phyloP scores from a whole-genome alignment of 2,329 filamentous ascomycete species.

The Claviceps pazoutovae region DNA sequence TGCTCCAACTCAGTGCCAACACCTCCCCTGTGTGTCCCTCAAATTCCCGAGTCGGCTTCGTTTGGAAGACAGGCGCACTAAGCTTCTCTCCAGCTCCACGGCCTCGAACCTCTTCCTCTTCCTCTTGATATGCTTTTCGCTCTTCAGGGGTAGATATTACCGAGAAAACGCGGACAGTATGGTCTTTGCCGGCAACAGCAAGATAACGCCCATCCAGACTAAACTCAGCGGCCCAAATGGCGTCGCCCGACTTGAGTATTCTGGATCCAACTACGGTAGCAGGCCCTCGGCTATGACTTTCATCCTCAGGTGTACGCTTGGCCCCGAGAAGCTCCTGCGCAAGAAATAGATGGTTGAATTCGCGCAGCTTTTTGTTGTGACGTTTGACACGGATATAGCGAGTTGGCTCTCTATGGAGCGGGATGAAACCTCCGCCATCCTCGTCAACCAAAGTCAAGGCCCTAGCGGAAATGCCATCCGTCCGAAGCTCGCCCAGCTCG shows the following conservation, averaged over 20 bases:
- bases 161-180: slow-evolving; percentile 73
- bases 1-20: slow-evolving; percentile 92
- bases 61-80: slow-evolving; percentile 80
- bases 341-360: slow-evolving; percentile 80
- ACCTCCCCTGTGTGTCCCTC: slow-evolving; percentile 74
- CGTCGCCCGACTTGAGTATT: slow-evolving; percentile 38
- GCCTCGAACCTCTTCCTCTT: slow-evolving; percentile 24
- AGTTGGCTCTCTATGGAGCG: slow-evolving; percentile 75
- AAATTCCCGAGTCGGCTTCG: slow-evolving; percentile 66
- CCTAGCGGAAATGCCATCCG: slow-evolving; percentile 69
- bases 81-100: slow-evolving; percentile 41
- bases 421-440: slow-evolving; percentile 58
- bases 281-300: slow-evolving; percentile 16
- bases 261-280: slow-evolving; percentile 26
- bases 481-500: slow-evolving; percentile 52
- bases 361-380: slow-evolving; percentile 65
- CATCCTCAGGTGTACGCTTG: slow-evolving; percentile 21
- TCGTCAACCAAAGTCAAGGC: slow-evolving; percentile 67
- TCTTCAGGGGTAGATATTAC: slow-evolving; percentile 76
- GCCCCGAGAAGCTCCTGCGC: slow-evolving; percentile 75
- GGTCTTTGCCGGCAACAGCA: slow-evolving; percentile 83
- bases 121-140: slow-evolving; percentile 56
- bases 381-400: slow-evolving; percentile 78
- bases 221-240: slow-evolving; percentile 87
- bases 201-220: slow-evolving; percentile 84